Percentiles rank a stretch among this genome's conserved stretches.
phyloP scores from a whole-genome alignment of 352 stramenopile species.

The Peronospora farinosa region DNA sequence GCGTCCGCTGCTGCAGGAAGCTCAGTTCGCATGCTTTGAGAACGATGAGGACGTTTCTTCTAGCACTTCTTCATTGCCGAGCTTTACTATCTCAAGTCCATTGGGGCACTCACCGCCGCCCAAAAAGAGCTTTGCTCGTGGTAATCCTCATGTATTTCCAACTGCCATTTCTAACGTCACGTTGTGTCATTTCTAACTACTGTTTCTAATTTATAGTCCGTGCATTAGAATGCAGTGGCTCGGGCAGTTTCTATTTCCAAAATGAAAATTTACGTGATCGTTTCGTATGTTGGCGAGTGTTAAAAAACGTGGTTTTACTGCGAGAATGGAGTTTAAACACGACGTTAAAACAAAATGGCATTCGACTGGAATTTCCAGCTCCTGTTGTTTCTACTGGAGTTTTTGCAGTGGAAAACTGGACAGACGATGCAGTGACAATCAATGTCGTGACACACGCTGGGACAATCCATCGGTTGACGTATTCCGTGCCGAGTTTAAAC shows the following conservation, averaged over 20 bases:
- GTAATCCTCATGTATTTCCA: constrained; percentile 18
- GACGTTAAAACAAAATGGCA: constrained; percentile 46
- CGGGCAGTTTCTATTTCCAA: constrained; percentile 70
- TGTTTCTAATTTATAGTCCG: constrained; percentile 34
- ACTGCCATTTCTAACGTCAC: constrained; percentile 11
- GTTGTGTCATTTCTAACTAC: neutral
- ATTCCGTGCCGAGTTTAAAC: constrained; percentile 28
- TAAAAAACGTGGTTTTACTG: constrained; percentile 68
- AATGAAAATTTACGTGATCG: constrained; percentile 58
- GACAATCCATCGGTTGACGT: constrained; percentile 63
- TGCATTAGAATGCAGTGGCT: constrained; percentile 57
- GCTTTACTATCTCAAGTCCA: constrained; percentile 33
- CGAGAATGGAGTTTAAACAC: constrained; percentile 69
- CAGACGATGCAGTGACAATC: constrained; percentile 45
- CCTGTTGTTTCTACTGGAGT: constrained; percentile 53
- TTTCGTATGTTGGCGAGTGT: constrained; percentile 67
- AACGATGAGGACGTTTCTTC: constrained; percentile 35
- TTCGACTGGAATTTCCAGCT: constrained; percentile 53
- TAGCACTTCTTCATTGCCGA: constrained; percentile 16
- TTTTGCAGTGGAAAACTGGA: constrained; percentile 56
- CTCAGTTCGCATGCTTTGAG: constrained; percentile 69
- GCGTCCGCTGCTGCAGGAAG: constrained; percentile 51
- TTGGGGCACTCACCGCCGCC: constrained; percentile 32
- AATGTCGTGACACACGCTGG: constrained; percentile 63
- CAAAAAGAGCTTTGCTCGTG: constrained; percentile 44